phyloP scores from a whole-genome alignment of 2,329 filamentous ascomycete genomes.

The Aureobasidium pullulans region DNA sequence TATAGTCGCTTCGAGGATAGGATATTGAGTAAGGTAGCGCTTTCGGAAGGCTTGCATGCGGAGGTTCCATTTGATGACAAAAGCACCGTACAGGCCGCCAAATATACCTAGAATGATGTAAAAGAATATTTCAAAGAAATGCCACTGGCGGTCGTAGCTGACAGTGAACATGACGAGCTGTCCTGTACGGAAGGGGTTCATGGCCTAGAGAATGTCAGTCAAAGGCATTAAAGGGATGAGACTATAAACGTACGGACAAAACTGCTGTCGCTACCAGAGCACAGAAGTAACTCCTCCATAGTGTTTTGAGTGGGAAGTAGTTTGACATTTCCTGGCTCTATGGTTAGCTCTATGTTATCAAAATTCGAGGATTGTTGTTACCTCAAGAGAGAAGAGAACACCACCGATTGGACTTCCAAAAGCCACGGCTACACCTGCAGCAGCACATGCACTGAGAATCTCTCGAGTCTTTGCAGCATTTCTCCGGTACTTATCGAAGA shows the following conservation, averaged over 20 bases:
- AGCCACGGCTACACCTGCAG: conserved; percentile 89
- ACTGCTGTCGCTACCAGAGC: conserved; percentile 91
- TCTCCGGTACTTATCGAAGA: conserved; percentile 85
- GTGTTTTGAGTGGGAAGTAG: conserved; percentile 91
- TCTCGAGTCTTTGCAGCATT: conserved; percentile 94
- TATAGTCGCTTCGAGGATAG: conserved; percentile 77
- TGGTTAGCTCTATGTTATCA: conserved; percentile 16
- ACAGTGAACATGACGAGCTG: conserved; percentile 99
- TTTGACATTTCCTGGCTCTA: conserved; percentile 72
- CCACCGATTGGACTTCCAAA: conserved; percentile 97
- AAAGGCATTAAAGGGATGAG: not conserved
- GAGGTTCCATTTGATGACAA: conserved; percentile 97
- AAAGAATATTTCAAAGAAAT: conserved; percentile 93
- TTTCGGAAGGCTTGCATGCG: conserved; percentile 87
- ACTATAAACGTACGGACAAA: conserved; percentile 51
- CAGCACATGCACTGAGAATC: conserved; percentile 88
- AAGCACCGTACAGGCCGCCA: conserved; percentile 88
- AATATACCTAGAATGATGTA: conserved; percentile 89
- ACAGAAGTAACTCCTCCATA: conserved; percentile 98
- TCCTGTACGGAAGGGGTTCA: conserved; percentile 96
- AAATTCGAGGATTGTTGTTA: not conserved
- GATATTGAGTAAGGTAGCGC: conserved; percentile 77
- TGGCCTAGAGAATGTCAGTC: conserved; percentile 45
- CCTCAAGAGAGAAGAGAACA: conserved; percentile 88
- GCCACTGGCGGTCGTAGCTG: conserved; percentile 90